Percentiles rank a stretch among this genome's conserved stretches.
Evolutionary conservation across 495 filamentous ascomycete genomes (phyloP).

Genomic region (Astrocystis sublimbata): DNA sequence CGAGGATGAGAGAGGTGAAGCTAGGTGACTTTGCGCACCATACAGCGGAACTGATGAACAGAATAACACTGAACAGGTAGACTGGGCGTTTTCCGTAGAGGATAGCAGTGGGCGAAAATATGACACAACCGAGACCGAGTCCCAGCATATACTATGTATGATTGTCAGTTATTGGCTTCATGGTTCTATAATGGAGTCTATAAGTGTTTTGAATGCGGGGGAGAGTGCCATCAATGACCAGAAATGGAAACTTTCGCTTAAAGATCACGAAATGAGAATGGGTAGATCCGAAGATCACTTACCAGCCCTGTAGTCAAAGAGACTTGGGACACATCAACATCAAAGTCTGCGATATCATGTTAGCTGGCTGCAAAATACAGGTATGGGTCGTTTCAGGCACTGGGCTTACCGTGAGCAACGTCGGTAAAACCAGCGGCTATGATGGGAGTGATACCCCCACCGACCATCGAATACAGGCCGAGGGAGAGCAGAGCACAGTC

Average conservation of each 20-base stretch:
- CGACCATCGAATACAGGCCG: conserved; percentile 84
- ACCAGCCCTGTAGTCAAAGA: conserved; percentile 83
- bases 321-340: conserved; percentile 70
- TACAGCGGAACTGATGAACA: conserved; percentile 75
- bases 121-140: conserved; percentile 77
- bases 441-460: conserved; percentile 89
- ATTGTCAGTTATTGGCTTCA: not conserved
- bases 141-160: conserved; percentile 77
- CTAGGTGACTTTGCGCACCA: conserved; percentile 87
- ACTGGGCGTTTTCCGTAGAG: conserved; percentile 89
- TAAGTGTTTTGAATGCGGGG: too few species aligned
- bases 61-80: conserved; percentile 73
- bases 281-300: not conserved
- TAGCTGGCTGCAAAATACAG: not conserved
- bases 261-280: not conserved
- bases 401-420: conserved; percentile 55
- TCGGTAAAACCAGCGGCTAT: conserved; percentile 88
- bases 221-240: not conserved
- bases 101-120: conserved; percentile 90
- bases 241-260: not conserved
- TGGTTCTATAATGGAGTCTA: too few species aligned
- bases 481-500: conserved; percentile 80
- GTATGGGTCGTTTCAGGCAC: too few species aligned
- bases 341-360: conserved; percentile 47
- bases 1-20: conserved; percentile 77